Percentiles rank a stretch among this genome's conserved stretches.
These are phyloP conservation scores for Nannochloropsis oceanica DNA, from an alignment of 108 stramenopile genomes.

Conservation along the genomic window DNA sequence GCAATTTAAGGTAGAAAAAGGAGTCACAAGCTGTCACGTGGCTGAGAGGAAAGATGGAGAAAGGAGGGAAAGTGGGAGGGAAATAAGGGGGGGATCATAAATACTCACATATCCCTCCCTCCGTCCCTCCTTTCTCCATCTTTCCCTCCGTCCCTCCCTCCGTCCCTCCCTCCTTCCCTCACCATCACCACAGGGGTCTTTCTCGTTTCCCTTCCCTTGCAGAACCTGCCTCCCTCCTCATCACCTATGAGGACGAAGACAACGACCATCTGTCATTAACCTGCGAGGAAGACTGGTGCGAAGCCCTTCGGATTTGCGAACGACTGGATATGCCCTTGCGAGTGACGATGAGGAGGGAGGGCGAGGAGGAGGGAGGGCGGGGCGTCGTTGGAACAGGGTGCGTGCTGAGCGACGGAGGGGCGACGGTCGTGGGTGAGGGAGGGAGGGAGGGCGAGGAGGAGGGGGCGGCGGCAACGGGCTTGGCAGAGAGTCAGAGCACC, in stretches of 20 bases:
- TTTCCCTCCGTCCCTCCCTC: neutral
- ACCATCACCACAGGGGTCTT: neutral
- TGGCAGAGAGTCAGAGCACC: neutral
- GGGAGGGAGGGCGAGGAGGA: neutral
- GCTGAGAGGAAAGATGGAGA: too few species aligned
- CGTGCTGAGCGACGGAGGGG: neutral
- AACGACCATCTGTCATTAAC: neutral
- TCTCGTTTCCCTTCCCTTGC: neutral
- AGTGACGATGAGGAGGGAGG: neutral
- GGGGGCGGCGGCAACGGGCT: neutral
- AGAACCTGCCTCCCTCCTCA: neutral
- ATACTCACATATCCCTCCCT: neutral
- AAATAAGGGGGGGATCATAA: too few species aligned
- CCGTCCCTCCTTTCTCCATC: neutral
- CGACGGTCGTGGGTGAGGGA: neutral
- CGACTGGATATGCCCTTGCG: neutral
- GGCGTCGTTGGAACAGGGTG: neutral
- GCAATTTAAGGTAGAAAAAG: too few species aligned
- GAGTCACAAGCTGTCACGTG: too few species aligned
- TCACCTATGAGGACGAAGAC: neutral
- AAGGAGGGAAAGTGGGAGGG: too few species aligned
- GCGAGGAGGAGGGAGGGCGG: neutral
- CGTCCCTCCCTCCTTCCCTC: neutral
- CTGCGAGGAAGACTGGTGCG: neutral
- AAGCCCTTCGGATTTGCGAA: neutral